Evolutionary conservation across 352 stramenopile genomes (phyloP), one percentile per base, ranked within the genome.

Genomic region (Globisporangium rhizosaccharum): DNA sequence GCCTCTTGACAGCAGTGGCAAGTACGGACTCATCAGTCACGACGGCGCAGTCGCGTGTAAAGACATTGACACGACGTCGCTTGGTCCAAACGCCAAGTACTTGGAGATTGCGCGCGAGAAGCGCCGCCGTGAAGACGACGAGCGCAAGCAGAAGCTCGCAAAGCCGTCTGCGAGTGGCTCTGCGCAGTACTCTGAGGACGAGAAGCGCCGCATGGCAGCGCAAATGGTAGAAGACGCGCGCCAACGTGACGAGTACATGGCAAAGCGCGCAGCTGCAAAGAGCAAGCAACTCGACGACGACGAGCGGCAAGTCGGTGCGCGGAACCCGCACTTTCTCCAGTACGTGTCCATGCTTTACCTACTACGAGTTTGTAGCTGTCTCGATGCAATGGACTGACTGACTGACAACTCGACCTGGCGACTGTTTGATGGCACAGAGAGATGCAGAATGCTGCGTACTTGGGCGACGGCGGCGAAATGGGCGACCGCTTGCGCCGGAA

Each of bases 161-260:
- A 91, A 88, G 54, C 58, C 62, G 2, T 65, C 56, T n/a, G 59
- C 59, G 25, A 41, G 46, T 20, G 46, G 45, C 42, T 57, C 66
- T 12, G 37, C 55, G 8, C 62, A 62, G 25, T 60, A 70, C 17
- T 82, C 77, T 10, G 66, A 79, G 12, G 82, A 92, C n/a, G 80
- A 90, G 36, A 90, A 86, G 57, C 61, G 70, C 42, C 68, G 67
- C 12, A 76, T 85, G 57, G 80, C 72, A 2, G 72, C 68, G 53
- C 76, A 87, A 49, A 94, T 95, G 86, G 61, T 85, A 2, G 76
- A 89, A 44, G 78, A 94, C 61, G 86, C 80, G 23, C 75, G 82
- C 30, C 71, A 82, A 45, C 80, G 81, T 1, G 86, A 95, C 51
- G 69, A 75, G 18, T 80, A 82, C 51, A 71, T 93, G 36, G 62